Percentiles rank a stretch among this genome's conserved stretches.
Evolutionary conservation across 2,329 filamentous ascomycete genomes (phyloP).

Genomic region (Alternaria hordeiaustralica): DNA sequence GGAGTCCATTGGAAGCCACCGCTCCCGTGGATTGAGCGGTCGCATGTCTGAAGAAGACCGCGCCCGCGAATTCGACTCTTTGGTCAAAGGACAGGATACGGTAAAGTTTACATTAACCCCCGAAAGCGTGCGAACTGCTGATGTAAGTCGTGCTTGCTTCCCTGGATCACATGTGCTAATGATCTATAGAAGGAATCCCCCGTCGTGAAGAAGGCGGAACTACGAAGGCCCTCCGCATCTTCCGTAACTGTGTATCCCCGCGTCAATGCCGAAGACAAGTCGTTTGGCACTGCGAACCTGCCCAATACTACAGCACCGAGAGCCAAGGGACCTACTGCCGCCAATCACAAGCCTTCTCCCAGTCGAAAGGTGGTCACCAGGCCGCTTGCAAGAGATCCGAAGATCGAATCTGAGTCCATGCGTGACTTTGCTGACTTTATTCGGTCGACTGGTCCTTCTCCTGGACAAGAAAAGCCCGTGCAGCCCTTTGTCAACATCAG

Average conservation of each 20-base stretch:
- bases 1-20: constrained; percentile 43
- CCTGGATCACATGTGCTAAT: constrained; percentile 10
- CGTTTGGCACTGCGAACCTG: constrained; percentile 36
- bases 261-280: constrained; percentile 35
- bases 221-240: constrained; percentile 22
- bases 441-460: constrained; percentile 73
- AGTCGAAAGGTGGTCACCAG: constrained; percentile 36
- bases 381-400: constrained; percentile 71
- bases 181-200: constrained; percentile 32
- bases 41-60: constrained; percentile 50
- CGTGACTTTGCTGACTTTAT: constrained; percentile 90
- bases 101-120: constrained; percentile 60
- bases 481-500: constrained; percentile 44
- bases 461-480: constrained; percentile 38
- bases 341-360: constrained; percentile 31
- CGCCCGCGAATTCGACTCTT: constrained; percentile 55
- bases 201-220: constrained; percentile 26
- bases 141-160: constrained; percentile 43
- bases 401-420: constrained; percentile 72
- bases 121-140: constrained; percentile 53
- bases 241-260: constrained; percentile 43
- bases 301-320: constrained; percentile 32
- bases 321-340: constrained; percentile 25
- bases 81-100: constrained; percentile 56
- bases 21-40: constrained; percentile 35